These are phyloP conservation scores for Neolentinus lepideus DNA, from an alignment of 1,284 basidiomycete species.

Conservation along the genomic window DNA sequence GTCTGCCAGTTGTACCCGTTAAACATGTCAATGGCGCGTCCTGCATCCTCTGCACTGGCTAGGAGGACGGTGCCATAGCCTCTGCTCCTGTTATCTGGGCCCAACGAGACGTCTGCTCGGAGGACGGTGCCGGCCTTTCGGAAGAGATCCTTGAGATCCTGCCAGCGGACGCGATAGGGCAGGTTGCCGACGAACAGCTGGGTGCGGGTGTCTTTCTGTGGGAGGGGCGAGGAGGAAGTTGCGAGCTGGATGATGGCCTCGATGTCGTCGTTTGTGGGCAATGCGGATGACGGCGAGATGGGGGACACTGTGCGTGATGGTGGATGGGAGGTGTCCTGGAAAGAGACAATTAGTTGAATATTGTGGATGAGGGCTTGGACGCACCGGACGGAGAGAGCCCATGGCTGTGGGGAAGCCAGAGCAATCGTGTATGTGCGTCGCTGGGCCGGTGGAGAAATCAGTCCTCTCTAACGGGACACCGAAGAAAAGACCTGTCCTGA, in stretches of 20 bases:
- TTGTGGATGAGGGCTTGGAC: background rate
- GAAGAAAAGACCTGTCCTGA: background rate
- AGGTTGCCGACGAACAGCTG: slow-evolving; percentile 90
- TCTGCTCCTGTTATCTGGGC: slow-evolving; percentile 86
- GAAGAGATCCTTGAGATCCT: slow-evolving; percentile 97
- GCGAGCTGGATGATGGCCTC: slow-evolving; percentile 78
- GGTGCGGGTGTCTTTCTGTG: slow-evolving; percentile 75
- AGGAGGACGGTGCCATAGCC: slow-evolving; percentile 93
- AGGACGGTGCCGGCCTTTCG: slow-evolving; percentile 92
- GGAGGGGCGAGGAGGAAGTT: slow-evolving; percentile 44
- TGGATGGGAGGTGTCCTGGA: background rate
- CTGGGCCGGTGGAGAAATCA: background rate
- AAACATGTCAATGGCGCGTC: slow-evolving; percentile 84
- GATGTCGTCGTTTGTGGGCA: slow-evolving; percentile 67
- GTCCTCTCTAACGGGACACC: background rate
- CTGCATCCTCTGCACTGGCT: slow-evolving; percentile 87
- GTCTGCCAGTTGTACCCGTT: slow-evolving; percentile 92
- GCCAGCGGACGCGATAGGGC: slow-evolving; percentile 91
- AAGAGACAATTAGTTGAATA: background rate
- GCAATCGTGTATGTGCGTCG: background rate
- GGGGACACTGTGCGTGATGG: background rate
- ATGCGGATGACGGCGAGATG: slow-evolving; percentile 10
- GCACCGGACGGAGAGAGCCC: background rate
- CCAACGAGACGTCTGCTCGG: slow-evolving; percentile 89
- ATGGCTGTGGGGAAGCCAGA: background rate